Evolutionary conservation across 2,329 filamentous ascomycete genomes (phyloP), one percentile per base, ranked within the genome.

Genomic region (Tolypocladium album): DNA sequence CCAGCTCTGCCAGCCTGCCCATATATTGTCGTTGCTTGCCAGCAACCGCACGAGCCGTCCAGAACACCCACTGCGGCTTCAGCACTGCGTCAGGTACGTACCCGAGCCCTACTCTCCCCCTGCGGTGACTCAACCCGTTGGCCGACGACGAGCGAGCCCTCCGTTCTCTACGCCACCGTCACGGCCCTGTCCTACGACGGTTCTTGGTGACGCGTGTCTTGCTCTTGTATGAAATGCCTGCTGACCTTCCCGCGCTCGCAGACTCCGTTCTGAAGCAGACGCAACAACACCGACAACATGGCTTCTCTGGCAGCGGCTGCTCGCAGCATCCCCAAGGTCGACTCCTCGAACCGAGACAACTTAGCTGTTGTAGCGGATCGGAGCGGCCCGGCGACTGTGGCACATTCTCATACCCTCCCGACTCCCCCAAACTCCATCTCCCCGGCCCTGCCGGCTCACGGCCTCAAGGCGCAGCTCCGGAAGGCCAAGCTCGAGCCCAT

Each of bases 371-470:
- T 87, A 86, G 84, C 83, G 81, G 82, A 82, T 75, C 79, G 80
- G 78, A 83, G 81, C 69, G 81, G 84, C 74, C 77, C 82, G 81
- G 79, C 71, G 75, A 77, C 74, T 76, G 75, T 83, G 82, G 83
- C 83, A 78, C 79, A 76, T 76, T 75, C 77, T 78, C 79, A 82
- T 68, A 79, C 84, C 73, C 85, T 96, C 70, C 91, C 89, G 64
- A 97, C 93, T 73, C 93, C 93, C 71, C 93, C 93, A 63, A 95
- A 93, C 79, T 97, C 92, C 75, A 92, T 97, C 73, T 97, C 92
- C 63, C 93, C 93, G 56, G 88, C 85, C 67, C 82, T 97, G 66
- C 87, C 88, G 68, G 90, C 92, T 62, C 90, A 93, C 69, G 88
- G 88, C 69, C 85, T 89, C 71, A 89, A 88, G 74, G 82, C 84